phyloP scores from a whole-genome alignment of 2,329 filamentous ascomycete species.

The Boeremia exigua region DNA sequence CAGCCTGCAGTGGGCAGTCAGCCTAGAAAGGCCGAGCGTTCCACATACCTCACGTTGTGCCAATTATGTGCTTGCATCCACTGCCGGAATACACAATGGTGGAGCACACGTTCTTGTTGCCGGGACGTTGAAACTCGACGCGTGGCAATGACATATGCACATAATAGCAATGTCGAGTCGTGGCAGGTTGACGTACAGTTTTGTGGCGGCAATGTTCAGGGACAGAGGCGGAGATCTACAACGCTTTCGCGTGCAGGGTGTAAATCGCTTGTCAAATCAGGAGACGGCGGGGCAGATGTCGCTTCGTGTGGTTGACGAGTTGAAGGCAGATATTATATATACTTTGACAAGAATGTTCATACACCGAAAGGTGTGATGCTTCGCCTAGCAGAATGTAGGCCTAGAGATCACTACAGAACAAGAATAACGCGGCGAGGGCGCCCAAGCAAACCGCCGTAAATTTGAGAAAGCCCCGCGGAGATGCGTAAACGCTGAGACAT shows the following conservation, averaged over 20 bases:
- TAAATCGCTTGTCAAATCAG: slow-evolving; percentile 4
- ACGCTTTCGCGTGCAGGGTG: not conserved
- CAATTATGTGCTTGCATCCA: slow-evolving; percentile 3
- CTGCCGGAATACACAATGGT: not conserved
- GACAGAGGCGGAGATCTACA: slow-evolving; percentile 5
- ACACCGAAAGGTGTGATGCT: slow-evolving; percentile 19
- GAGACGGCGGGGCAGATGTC: not conserved
- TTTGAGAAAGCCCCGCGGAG: slow-evolving; percentile 2
- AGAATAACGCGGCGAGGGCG: not conserved
- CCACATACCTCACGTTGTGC: slow-evolving; percentile 1
- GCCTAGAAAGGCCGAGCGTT: not conserved
- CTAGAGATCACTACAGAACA: slow-evolving; percentile 2
- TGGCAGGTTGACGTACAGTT: slow-evolving; percentile 2
- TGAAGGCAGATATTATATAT: slow-evolving; percentile 31
- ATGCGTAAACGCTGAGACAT: slow-evolving; percentile 15
- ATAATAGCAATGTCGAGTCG: slow-evolving; percentile 5
- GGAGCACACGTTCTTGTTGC: slow-evolving; percentile 6
- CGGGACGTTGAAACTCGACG: slow-evolving; percentile 19
- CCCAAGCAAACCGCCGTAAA: slow-evolving; percentile 9
- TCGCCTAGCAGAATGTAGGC: slow-evolving; percentile 18
- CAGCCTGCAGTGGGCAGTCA: not conserved
- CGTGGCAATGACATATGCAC: slow-evolving; percentile 25
- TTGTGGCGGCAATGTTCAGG: not conserved
- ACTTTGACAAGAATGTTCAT: slow-evolving; percentile 23
- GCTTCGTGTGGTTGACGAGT: not conserved